Conservation (phyloP, 352 stramenopile species). For the Phytophthora uliginosa region DNA sequence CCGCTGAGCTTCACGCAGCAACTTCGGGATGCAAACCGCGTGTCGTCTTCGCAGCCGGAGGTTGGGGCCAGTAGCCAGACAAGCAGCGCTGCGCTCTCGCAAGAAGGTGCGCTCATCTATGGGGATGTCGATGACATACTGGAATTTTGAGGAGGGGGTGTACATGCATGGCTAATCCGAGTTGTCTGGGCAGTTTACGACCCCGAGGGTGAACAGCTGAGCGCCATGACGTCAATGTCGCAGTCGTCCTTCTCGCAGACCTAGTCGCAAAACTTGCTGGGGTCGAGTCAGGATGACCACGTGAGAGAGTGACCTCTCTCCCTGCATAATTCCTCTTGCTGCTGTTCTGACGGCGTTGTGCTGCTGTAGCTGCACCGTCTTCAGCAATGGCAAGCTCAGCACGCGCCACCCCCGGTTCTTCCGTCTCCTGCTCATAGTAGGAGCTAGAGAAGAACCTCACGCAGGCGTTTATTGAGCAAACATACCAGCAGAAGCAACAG, state of each 20-base stretch:
- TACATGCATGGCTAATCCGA: background rate
- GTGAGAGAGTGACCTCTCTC: constrained; percentile 17
- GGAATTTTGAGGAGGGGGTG: too few relatives aligned
- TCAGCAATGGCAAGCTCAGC: constrained; percentile 33
- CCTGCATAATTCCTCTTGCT: background rate
- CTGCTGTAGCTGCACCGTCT: constrained; percentile 24
- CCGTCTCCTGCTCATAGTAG: background rate
- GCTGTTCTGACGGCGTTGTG: background rate
- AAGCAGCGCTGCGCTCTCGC: constrained; percentile 23
- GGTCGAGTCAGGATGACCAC: constrained; percentile 40
- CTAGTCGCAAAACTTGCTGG: constrained; percentile 46
- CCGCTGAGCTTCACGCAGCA: constrained; percentile 29
- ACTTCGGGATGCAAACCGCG: constrained; percentile 16
- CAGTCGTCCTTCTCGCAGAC: constrained; percentile 53
- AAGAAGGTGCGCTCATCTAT: constrained; percentile 43
- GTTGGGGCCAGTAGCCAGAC: constrained; percentile 19
- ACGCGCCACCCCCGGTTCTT: background rate
- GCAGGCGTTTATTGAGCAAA: constrained; percentile 25
- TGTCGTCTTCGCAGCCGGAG: constrained; percentile 29
- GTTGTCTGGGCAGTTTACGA: constrained; percentile 22
- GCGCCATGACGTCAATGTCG: constrained; percentile 50
- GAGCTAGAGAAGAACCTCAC: constrained; percentile 24
- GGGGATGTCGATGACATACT: background rate
- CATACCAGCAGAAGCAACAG: constrained; percentile 27
- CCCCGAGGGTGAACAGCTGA: constrained; percentile 40